These are phyloP conservation scores for Xylaria curta DNA, from an alignment of 495 filamentous ascomycete species.

Conservation along the genomic window DNA sequence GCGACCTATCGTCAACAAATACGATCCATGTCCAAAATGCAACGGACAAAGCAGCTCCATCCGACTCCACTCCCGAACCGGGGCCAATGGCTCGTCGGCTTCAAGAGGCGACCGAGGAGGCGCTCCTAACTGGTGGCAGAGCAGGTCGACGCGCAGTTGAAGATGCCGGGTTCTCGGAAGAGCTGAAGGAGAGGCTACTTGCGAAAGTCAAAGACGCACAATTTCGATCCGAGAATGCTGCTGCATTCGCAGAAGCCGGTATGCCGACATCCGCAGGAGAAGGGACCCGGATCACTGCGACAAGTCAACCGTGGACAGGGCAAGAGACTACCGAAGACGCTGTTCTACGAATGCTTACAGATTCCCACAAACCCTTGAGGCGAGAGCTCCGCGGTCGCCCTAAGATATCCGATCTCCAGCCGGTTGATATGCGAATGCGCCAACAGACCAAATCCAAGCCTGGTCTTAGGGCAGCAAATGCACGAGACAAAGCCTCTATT, in stretches of 20 bases:
- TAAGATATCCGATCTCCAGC: conserved; percentile 59
- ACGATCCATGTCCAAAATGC: conserved; percentile 10
- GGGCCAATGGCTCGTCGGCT: conserved; percentile 79
- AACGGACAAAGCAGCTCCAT: neutral
- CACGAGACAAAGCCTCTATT: conserved; percentile 75
- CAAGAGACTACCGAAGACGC: conserved; percentile 75
- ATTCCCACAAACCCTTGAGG: conserved; percentile 75
- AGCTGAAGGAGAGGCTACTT: conserved; percentile 76
- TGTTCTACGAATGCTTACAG: conserved; percentile 85
- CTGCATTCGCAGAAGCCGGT: conserved; percentile 69
- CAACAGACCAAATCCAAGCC: conserved; percentile 44
- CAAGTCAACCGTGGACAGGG: conserved; percentile 78
- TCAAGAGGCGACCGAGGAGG: conserved; percentile 80
- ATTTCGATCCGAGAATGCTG: conserved; percentile 72
- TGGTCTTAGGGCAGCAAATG: conserved; percentile 72
- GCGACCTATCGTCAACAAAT: neutral
- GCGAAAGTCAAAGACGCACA: conserved; percentile 72
- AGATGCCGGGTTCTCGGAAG: conserved; percentile 86
- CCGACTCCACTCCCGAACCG: conserved; percentile 27
- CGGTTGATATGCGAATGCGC: conserved; percentile 66
- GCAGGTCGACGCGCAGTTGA: conserved; percentile 76
- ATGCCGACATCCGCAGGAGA: conserved; percentile 71
- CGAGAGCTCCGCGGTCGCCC: conserved; percentile 48
- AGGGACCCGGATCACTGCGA: conserved; percentile 75
- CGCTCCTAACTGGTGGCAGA: conserved; percentile 71